phyloP scores from a whole-genome alignment of 306 rosid species.

The Hippophae tibetana region DNA sequence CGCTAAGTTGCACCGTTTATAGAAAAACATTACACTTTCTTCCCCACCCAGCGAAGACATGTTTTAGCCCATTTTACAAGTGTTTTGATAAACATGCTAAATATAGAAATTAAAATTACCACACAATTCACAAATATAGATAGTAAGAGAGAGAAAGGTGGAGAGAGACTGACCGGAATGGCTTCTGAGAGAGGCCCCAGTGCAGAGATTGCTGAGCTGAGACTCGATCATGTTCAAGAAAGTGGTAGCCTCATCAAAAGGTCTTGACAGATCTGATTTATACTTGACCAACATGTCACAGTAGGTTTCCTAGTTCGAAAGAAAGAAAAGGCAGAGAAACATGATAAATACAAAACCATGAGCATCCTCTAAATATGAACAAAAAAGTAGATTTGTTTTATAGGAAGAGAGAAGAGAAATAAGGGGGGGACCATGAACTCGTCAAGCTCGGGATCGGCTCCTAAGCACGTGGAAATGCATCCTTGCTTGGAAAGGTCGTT shows the following conservation, averaged over 20 bases:
- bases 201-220: constrained; percentile 71
- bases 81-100: not conserved
- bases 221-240: constrained; percentile 81
- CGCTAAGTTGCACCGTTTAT: no score
- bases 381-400: no score
- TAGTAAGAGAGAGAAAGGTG: not conserved
- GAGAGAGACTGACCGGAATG: constrained; percentile 54
- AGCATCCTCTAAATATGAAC: not conserved
- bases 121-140: not conserved
- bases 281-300: constrained; percentile 71
- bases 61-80: not conserved
- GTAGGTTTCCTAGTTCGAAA: constrained; percentile 55
- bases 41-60: no score
- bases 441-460: constrained; percentile 99
- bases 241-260: constrained; percentile 84
- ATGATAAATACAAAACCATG: not conserved
- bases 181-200: constrained; percentile 39
- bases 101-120: no score
- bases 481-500: constrained; percentile 46
- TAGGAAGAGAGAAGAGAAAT: not conserved
- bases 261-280: constrained; percentile 75
- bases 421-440: constrained; percentile 86
- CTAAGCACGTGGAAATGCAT: constrained; percentile 70
- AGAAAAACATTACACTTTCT: no score
- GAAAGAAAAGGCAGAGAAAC: not conserved